Conservation (phyloP, 306 rosid species). For the Quercus robur region DNA sequence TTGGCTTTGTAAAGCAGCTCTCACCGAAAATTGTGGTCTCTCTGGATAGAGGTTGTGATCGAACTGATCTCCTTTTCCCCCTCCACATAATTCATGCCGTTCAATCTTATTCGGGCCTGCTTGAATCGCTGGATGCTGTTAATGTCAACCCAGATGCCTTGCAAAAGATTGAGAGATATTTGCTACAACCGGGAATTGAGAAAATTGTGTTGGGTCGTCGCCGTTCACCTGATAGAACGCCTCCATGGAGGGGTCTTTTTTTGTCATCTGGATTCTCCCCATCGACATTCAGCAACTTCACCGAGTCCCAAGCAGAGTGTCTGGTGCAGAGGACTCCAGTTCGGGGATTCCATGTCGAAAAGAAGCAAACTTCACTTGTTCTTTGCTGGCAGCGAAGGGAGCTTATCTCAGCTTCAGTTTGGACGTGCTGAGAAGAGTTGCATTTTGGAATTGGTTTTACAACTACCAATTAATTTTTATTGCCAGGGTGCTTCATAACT, state of each 20-base stretch:
- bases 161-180: constrained; percentile 70
- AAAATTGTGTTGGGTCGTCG: constrained; percentile 51
- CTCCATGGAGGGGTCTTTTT: constrained; percentile 58
- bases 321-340: constrained; percentile 72
- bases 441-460: constrained; percentile 37
- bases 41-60: constrained; percentile 58
- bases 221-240: constrained; percentile 35
- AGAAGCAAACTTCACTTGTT: constrained; percentile 67
- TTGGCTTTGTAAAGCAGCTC: constrained; percentile 72
- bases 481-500: constrained; percentile 60
- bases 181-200: constrained; percentile 76
- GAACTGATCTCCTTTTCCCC: constrained; percentile 60
- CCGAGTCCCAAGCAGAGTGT: constrained; percentile 90
- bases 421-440: constrained; percentile 63
- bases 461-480: constrained; percentile 33
- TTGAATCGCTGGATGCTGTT: constrained; percentile 79
- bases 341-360: constrained; percentile 77
- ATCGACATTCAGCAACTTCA: constrained; percentile 70
- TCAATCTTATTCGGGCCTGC: constrained; percentile 49
- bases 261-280: constrained; percentile 77
- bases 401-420: constrained; percentile 66
- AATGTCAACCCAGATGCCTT: constrained; percentile 56
- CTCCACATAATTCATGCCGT: constrained; percentile 52
- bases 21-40: constrained; percentile 74
- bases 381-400: constrained; percentile 84